Evolutionary conservation across 345 rosid genomes (phyloP).

Genomic region (Heritiera littoralis): DNA sequence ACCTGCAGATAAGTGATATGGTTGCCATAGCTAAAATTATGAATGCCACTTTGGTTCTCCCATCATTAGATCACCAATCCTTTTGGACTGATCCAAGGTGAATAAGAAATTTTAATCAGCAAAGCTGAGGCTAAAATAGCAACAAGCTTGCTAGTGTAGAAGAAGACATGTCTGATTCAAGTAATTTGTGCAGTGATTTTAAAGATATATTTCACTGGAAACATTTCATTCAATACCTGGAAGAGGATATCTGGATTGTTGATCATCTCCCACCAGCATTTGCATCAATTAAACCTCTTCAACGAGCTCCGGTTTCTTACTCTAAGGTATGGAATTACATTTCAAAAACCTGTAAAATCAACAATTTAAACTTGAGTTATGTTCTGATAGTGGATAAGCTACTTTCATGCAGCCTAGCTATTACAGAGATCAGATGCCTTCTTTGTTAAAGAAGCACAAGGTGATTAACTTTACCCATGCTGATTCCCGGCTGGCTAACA

Average conservation of each 20-base stretch:
- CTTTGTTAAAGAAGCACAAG: conserved; percentile 45
- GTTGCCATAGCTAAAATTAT: conserved; percentile 71
- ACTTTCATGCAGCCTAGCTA: conserved; percentile 44
- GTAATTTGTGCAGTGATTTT: conserved; percentile 46
- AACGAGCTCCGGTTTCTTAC: conserved; percentile 63
- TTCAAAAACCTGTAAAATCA: not conserved
- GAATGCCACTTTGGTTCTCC: conserved; percentile 73
- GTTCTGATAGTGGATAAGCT: not conserved
- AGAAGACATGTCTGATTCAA: not conserved
- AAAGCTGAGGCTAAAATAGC: not conserved
- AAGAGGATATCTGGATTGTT: conserved; percentile 54
- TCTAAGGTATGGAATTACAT: conserved; percentile 45
- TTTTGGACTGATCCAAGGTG: conserved; percentile 85
- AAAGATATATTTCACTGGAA: conserved; percentile 70
- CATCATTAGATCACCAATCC: conserved; percentile 67
- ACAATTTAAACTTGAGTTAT: not conserved
- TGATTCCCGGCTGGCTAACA: conserved; percentile 68
- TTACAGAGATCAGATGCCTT: conserved; percentile 44
- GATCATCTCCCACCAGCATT: conserved; percentile 50
- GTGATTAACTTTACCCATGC: conserved; percentile 61
- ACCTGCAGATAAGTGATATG: conserved; percentile 66
- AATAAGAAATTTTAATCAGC: not conserved
- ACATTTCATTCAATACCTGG: conserved; percentile 54
- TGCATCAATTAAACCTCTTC: conserved; percentile 40
- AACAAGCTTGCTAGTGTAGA: not conserved